These are phyloP conservation scores for Backusella macrospora DNA, from an alignment of 192 early-diverging fungal genomes.

Conservation along the genomic window DNA sequence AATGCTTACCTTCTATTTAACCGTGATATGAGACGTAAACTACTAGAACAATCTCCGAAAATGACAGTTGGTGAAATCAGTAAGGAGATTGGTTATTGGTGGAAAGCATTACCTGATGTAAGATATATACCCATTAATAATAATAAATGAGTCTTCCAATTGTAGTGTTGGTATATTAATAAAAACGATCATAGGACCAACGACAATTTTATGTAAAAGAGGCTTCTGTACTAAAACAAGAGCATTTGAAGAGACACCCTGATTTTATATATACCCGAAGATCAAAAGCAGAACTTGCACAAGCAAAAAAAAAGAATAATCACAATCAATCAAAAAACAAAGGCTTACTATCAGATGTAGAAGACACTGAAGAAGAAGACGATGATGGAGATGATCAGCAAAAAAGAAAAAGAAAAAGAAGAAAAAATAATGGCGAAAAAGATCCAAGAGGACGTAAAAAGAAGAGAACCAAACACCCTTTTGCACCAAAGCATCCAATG, in stretches of 20 bases:
- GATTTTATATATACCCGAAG: slow-evolving; percentile 59
- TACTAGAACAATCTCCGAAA: slow-evolving; percentile 55
- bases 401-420: neutral
- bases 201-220: slow-evolving; percentile 47
- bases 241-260: slow-evolving; percentile 52
- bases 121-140: neutral
- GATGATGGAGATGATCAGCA: neutral
- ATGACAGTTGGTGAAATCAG: slow-evolving; percentile 60
- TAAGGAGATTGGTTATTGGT: slow-evolving; percentile 55
- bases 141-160: too few relatives aligned
- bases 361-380: neutral
- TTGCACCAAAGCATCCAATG: slow-evolving; percentile 84
- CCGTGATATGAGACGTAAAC: slow-evolving; percentile 57
- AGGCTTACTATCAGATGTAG: slow-evolving; percentile 2
- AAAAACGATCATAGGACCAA: slow-evolving; percentile 23
- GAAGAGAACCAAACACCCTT: slow-evolving; percentile 69
- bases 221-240: slow-evolving; percentile 49
- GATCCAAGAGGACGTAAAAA: slow-evolving; percentile 57
- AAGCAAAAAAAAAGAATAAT: slow-evolving; percentile 26
- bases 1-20: slow-evolving; percentile 66
- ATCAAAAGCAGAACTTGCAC: slow-evolving; percentile 60
- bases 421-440: neutral
- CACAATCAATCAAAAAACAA: neutral
- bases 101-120: slow-evolving; percentile 49
- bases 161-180: neutral